Percentiles rank a stretch among this genome's conserved stretches.
phyloP scores from a whole-genome alignment of 1,139 yeast species.

The Eremothecium coryli region DNA sequence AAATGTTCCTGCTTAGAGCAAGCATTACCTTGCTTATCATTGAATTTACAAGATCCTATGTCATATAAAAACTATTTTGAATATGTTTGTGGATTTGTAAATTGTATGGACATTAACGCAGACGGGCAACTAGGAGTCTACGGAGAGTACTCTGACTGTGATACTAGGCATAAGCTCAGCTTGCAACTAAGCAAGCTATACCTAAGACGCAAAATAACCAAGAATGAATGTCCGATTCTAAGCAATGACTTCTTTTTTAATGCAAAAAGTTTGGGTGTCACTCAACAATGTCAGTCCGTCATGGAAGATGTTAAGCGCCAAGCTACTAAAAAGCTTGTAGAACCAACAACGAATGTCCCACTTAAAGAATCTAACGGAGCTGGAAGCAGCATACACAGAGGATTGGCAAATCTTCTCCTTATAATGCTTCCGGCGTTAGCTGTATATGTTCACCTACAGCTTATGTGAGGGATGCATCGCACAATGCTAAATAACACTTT shows the following conservation, averaged over 20 bases:
- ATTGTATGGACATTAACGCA: slow-evolving; percentile 43
- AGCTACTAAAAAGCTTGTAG: background rate
- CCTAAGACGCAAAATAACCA: slow-evolving; percentile 26
- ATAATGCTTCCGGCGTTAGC: background rate
- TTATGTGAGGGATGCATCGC: too few species aligned
- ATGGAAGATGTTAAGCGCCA: slow-evolving; percentile 4
- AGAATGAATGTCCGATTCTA: slow-evolving; percentile 17
- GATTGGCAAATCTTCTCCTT: background rate
- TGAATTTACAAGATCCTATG: slow-evolving; percentile 31
- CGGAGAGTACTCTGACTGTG: slow-evolving; percentile 53
- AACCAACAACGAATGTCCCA: background rate
- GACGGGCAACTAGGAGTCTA: slow-evolving; percentile 44
- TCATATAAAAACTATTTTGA: slow-evolving; percentile 35
- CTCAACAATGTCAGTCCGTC: slow-evolving; percentile 5
- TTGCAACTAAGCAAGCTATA: slow-evolving; percentile 45
- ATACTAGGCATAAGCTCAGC: slow-evolving; percentile 42
- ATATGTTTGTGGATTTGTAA: slow-evolving; percentile 41
- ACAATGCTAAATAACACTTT: too few species aligned
- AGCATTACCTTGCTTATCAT: slow-evolving; percentile 41
- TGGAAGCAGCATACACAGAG: background rate
- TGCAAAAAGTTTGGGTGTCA: slow-evolving; percentile 8
- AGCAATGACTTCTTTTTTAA: slow-evolving; percentile 19
- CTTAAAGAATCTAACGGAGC: slow-evolving; percentile 1
- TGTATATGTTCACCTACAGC: background rate
- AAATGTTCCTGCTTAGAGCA: slow-evolving; percentile 51